These are phyloP conservation scores for Mortierella claussenii DNA, from an alignment of 192 early-diverging fungal species.

Conservation along the genomic window DNA sequence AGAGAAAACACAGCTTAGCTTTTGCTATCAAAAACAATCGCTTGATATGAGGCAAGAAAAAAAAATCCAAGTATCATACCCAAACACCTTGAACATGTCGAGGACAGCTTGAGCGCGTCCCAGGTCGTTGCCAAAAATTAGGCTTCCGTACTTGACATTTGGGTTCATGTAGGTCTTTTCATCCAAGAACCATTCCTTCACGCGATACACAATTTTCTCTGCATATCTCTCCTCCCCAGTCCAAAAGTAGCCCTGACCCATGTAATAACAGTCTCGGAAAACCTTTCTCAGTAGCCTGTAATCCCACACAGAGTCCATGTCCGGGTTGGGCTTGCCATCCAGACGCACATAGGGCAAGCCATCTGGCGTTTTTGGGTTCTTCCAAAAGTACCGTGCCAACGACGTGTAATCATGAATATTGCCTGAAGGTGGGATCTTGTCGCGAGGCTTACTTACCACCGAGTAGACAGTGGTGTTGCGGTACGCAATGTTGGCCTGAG, in stretches of 20 bases:
- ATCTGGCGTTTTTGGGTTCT: conserved; percentile 35
- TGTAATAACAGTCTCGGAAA: conserved; percentile 52
- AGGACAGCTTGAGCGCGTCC: conserved; percentile 55
- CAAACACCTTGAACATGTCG: conserved; percentile 57
- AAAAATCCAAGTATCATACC: conserved; percentile 16
- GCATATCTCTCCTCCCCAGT: conserved; percentile 63
- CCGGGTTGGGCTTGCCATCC: conserved; percentile 65
- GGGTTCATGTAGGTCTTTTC: conserved; percentile 67
- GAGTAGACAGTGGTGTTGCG: conserved; percentile 59
- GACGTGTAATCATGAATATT: conserved; percentile 68
- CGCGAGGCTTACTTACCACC: conserved; percentile 57
- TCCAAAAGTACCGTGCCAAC: conserved; percentile 70
- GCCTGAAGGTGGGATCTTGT: conserved; percentile 55
- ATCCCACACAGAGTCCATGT: conserved; percentile 57
- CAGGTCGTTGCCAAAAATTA: conserved; percentile 54
- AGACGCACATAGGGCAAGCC: conserved; percentile 61
- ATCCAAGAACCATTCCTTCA: conserved; percentile 69
- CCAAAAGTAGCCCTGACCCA: conserved; percentile 65
- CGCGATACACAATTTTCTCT: conserved; percentile 46
- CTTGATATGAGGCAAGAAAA: background rate
- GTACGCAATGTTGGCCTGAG: conserved; percentile 48
- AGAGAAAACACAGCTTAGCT: background rate
- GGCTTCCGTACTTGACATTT: conserved; percentile 64
- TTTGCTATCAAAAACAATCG: background rate
- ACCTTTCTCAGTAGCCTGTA: conserved; percentile 50